These are phyloP conservation scores for Tolypocladium endophyticum DNA, from an alignment of 2,329 filamentous ascomycete genomes.

Conservation along the genomic window DNA sequence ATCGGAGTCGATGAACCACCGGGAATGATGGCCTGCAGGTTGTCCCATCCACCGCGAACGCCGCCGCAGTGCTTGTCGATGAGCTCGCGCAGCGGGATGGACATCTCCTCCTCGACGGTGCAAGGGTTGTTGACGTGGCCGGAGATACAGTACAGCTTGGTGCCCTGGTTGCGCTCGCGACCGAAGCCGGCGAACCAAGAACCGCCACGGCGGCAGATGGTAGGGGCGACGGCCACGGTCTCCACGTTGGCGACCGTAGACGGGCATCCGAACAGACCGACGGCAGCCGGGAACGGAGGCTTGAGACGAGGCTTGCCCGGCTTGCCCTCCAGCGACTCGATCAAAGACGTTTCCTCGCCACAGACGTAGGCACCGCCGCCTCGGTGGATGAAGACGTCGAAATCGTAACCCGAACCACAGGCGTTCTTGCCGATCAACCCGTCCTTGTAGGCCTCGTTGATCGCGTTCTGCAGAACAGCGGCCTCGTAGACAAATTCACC, in stretches of 20 bases:
- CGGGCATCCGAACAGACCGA: conserved; percentile 95
- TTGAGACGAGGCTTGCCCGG: conserved; percentile 97
- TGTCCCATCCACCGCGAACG: conserved; percentile 95
- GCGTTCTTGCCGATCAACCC: conserved; percentile 97
- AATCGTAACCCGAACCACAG: conserved; percentile 93
- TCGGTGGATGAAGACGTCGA: conserved; percentile 92
- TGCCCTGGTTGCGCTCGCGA: conserved; percentile 91
- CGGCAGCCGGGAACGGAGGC: conserved; percentile 94
- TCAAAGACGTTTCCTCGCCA: conserved; percentile 94
- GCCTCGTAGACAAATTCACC: conserved; percentile 97
- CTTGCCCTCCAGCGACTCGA: conserved; percentile 97
- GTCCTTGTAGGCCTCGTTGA: conserved; percentile 93
- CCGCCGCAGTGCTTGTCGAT: conserved; percentile 98
- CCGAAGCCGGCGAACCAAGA: conserved; percentile 92
- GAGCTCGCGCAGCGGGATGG: conserved; percentile 86
- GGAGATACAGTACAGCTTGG: conserved; percentile 97
- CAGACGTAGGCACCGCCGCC: conserved; percentile 97
- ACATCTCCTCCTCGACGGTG: conserved; percentile 99
- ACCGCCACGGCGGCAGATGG: conserved; percentile 85
- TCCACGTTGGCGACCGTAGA: conserved; percentile 98
- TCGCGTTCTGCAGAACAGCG: conserved; percentile 83
- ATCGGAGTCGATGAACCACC: conserved; percentile 96
- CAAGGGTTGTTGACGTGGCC: conserved; percentile 98
- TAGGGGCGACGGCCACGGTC: conserved; percentile 89
- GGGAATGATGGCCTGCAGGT: conserved; percentile 87